Evolutionary conservation across 345 rosid genomes (phyloP).

Genomic region (Lagerstroemia speciosa): DNA sequence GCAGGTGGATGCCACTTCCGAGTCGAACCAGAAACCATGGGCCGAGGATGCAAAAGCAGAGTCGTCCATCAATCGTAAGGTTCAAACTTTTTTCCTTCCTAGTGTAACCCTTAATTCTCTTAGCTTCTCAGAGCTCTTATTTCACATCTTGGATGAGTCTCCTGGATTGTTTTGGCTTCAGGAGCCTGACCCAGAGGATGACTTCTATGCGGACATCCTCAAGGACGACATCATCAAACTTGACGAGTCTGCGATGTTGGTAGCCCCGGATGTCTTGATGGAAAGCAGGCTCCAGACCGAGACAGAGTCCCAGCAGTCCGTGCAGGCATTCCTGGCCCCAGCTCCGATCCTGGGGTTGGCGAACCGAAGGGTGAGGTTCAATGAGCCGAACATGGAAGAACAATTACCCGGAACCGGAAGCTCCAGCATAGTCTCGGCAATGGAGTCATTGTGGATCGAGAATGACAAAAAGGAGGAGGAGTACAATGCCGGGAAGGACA

Average conservation of each 20-base stretch:
- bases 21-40: conserved; percentile 30
- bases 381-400: neutral
- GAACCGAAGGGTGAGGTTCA: conserved; percentile 21
- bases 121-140: neutral
- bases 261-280: conserved; percentile 4
- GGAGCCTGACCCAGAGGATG: conserved; percentile 41
- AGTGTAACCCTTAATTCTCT: neutral
- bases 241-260: conserved; percentile 26
- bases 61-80: conserved; percentile 43
- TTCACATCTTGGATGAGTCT: neutral
- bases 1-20: conserved; percentile 34
- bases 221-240: conserved; percentile 74
- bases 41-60: conserved; percentile 29
- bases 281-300: conserved; percentile 6
- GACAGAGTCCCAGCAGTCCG: conserved; percentile 7
- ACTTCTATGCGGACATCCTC: conserved; percentile 62
- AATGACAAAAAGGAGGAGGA: neutral
- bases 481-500: neutral
- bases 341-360: conserved; percentile 18
- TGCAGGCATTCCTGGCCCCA: neutral
- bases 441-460: neutral
- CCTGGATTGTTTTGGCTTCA: conserved; percentile 2
- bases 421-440: neutral
- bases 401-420: neutral
- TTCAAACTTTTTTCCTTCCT: conserved; percentile 5